A percentile compares a stretch with the other conserved stretches of the same genome.
These are phyloP conservation scores for Syncephalastrum contaminatum DNA, from an alignment of 371 early-diverging fungal genomes.

Conservation along the genomic window DNA sequence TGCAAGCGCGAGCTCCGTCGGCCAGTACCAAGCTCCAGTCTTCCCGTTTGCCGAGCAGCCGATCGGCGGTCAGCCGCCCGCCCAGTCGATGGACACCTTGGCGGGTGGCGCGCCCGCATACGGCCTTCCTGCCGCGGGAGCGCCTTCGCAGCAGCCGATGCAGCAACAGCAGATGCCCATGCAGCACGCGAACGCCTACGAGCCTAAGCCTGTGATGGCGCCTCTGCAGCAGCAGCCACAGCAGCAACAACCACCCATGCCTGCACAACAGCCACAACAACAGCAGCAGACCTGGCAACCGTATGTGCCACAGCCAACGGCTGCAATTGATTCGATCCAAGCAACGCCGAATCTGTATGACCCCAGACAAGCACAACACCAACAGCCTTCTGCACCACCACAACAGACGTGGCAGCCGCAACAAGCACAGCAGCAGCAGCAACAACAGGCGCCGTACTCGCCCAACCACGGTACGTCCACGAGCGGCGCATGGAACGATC, in stretches of 20 bases:
- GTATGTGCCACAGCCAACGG: background rate
- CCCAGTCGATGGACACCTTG: no score
- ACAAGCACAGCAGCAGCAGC: no score
- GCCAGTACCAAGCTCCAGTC: conserved; percentile 41
- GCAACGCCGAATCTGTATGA: no score
- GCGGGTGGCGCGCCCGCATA: conserved; percentile 2
- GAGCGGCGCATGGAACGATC: conserved; percentile 61
- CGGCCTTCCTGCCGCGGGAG: conserved; percentile 4
- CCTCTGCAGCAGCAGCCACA: no score
- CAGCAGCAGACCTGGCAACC: conserved; percentile 5
- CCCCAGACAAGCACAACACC: no score
- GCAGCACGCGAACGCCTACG: background rate
- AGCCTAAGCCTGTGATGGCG: background rate
- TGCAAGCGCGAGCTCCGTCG: conserved; percentile 42
- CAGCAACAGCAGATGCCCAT: conserved; percentile 6
- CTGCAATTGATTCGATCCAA: no score
- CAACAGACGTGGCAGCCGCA: no score
- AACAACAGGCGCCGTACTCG: conserved; percentile 1
- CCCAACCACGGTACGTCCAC: conserved; percentile 11
- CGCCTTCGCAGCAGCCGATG: background rate
- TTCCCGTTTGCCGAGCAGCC: conserved; percentile 67
- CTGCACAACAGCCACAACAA: background rate
- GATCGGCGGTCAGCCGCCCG: conserved; percentile 18
- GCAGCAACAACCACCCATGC: no score
- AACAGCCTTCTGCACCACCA: no score